Percentiles rank a stretch among this genome's conserved stretches.
phyloP scores from a whole-genome alignment of 2,329 filamentous ascomycete species.

The Penicillium sp. region DNA sequence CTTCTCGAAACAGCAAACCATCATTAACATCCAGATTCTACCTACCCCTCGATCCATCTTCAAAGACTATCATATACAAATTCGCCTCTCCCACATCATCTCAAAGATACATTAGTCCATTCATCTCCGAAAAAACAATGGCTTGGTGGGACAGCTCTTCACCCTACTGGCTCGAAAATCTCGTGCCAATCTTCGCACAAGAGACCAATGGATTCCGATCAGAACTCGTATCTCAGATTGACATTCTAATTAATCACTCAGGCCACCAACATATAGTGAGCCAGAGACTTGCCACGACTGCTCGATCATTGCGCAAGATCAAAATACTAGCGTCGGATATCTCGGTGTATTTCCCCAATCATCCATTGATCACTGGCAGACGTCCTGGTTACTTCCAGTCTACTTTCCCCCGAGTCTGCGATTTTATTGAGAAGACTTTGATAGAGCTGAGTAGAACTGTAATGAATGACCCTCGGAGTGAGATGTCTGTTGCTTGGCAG shows the following conservation, averaged over 20 bases:
- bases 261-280: background rate
- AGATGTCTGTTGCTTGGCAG: background rate
- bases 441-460: background rate
- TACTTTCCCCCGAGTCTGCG: background rate
- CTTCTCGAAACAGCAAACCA: background rate
- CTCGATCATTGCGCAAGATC: background rate
- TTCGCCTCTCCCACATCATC: background rate
- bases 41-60: too few species aligned
- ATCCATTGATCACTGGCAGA: background rate
- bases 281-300: background rate
- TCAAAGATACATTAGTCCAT: background rate
- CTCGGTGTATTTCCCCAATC: background rate
- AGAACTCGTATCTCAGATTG: background rate
- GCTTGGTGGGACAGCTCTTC: background rate
- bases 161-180: background rate
- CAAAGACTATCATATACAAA: background rate
- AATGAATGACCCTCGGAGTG: background rate
- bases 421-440: background rate
- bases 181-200: background rate
- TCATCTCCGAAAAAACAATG: background rate
- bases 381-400: background rate
- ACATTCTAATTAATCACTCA: background rate
- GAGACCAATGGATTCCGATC: background rate
- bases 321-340: background rate
- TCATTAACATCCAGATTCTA: background rate